Conservation (phyloP, 192 early-diverging fungal species). For the Podila verticillata region DNA sequence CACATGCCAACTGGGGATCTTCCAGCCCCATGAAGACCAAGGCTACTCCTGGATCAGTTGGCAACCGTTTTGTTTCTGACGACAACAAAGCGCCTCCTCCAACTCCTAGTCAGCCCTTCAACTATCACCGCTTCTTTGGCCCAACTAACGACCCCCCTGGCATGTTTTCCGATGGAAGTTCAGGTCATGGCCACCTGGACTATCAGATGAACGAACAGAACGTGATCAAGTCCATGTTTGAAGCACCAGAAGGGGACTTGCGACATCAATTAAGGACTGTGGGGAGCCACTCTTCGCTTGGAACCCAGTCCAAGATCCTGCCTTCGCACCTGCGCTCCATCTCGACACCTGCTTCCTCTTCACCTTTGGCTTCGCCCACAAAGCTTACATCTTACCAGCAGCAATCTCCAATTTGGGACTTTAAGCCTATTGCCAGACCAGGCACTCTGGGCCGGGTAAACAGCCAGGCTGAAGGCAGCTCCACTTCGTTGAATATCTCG, state of each 20-base stretch:
- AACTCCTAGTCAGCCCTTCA: slow-evolving; percentile 1
- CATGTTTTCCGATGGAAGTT: neutral
- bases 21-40: neutral
- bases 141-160: slow-evolving; percentile 4
- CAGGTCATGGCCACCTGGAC: neutral
- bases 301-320: slow-evolving; percentile 30
- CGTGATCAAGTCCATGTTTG: slow-evolving; percentile 51
- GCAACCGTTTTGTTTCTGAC: slow-evolving; percentile 5
- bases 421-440: slow-evolving; percentile 29
- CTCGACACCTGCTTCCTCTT: slow-evolving; percentile 29
- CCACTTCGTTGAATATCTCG: slow-evolving; percentile 23
- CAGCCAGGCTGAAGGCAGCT: slow-evolving; percentile 37
- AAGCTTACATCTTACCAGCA: slow-evolving; percentile 5
- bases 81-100: slow-evolving; percentile 12
- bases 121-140: slow-evolving; percentile 35
- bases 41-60: neutral
- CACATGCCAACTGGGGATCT: neutral
- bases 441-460: slow-evolving; percentile 31
- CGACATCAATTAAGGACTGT: slow-evolving; percentile 44
- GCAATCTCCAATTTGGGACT: slow-evolving; percentile 27
- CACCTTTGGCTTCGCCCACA: slow-evolving; percentile 32
- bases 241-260: slow-evolving; percentile 35
- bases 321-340: slow-evolving; percentile 45
- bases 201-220: slow-evolving; percentile 39
- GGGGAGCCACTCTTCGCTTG: slow-evolving; percentile 30